These are phyloP conservation scores for Penicillium sp. DNA, from an alignment of 2,329 filamentous ascomycete species.

Conservation along the genomic window DNA sequence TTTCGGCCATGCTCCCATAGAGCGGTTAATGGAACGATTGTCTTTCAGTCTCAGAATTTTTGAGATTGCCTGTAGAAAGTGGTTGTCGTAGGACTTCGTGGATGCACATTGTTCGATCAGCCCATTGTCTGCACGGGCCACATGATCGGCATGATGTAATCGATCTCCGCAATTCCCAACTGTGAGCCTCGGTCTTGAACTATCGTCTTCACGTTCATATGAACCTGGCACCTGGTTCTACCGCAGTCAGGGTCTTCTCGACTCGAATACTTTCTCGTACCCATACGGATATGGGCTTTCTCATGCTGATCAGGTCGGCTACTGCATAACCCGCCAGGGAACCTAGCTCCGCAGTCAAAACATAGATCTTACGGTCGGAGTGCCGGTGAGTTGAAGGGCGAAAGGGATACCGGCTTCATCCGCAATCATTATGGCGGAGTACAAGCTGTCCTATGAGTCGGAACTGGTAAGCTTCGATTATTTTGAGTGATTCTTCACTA, in stretches of 20 bases:
- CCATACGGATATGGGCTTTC: neutral
- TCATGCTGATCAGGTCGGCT: neutral
- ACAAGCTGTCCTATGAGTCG: constrained; percentile 63
- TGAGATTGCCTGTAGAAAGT: neutral
- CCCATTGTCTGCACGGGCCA: constrained; percentile 14
- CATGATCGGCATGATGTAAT: constrained; percentile 29
- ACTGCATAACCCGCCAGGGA: constrained; percentile 49
- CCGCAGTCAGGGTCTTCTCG: neutral
- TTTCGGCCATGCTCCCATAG: neutral
- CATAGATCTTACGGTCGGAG: neutral
- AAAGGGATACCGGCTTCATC: too few species aligned
- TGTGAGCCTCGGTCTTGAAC: too few species aligned
- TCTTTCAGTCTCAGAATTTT: neutral
- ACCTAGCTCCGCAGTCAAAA: constrained; percentile 49
- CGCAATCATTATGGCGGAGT: constrained; percentile 55
- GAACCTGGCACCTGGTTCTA: constrained; percentile 1
- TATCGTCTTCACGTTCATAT: constrained; percentile 19
- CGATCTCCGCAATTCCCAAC: constrained; percentile 20
- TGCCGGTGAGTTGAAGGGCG: too few species aligned
- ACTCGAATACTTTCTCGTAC: neutral
- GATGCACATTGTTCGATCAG: constrained; percentile 1
- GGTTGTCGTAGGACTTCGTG: neutral
- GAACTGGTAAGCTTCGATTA: constrained; percentile 20
- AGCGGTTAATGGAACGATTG: constrained; percentile 9
- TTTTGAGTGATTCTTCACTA: neutral